phyloP scores from a whole-genome alignment of 768 basidiomycete genomes.

The Trametes maxima region DNA sequence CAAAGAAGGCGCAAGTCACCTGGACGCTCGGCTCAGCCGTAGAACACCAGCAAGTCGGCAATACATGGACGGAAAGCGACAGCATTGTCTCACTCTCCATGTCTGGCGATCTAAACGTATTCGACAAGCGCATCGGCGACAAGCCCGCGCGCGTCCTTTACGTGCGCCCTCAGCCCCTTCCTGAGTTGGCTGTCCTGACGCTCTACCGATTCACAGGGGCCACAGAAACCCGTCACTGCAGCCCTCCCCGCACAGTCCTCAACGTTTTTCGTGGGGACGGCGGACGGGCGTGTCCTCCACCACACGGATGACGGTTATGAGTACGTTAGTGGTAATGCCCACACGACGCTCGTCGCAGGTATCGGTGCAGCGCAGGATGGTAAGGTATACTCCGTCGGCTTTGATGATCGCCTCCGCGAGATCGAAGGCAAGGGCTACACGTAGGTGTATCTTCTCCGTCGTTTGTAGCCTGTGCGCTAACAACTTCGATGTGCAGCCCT shows the following conservation, averaged over 20 bases:
- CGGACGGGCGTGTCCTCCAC: slow-evolving; percentile 74
- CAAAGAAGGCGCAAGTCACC: slow-evolving; percentile 62
- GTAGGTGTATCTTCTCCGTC: slow-evolving; percentile 40
- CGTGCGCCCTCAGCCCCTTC: slow-evolving; percentile 41
- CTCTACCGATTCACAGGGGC: slow-evolving; percentile 50
- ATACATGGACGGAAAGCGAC: slow-evolving; percentile 73
- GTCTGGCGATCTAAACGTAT: slow-evolving; percentile 77
- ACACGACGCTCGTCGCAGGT: slow-evolving; percentile 69
- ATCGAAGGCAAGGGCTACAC: slow-evolving; percentile 54
- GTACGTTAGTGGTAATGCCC: slow-evolving; percentile 61
- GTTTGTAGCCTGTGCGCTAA: background rate
- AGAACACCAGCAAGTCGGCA: slow-evolving; percentile 83
- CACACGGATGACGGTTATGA: slow-evolving; percentile 56
- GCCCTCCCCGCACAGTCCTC: slow-evolving; percentile 43
- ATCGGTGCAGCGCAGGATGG: slow-evolving; percentile 51
- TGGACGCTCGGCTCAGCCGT: slow-evolving; percentile 80
- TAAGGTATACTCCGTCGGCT: slow-evolving; percentile 71
- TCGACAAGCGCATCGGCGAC: slow-evolving; percentile 71
- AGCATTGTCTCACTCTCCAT: slow-evolving; percentile 84
- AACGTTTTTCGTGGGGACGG: slow-evolving; percentile 83
- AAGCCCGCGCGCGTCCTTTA: slow-evolving; percentile 63
- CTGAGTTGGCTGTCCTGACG: background rate
- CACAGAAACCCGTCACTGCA: slow-evolving; percentile 80
- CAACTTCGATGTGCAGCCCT: slow-evolving; percentile 40
- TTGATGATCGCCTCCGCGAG: slow-evolving; percentile 78